Conservation (phyloP, 306 rosid species). For the Quercus suber region DNA sequence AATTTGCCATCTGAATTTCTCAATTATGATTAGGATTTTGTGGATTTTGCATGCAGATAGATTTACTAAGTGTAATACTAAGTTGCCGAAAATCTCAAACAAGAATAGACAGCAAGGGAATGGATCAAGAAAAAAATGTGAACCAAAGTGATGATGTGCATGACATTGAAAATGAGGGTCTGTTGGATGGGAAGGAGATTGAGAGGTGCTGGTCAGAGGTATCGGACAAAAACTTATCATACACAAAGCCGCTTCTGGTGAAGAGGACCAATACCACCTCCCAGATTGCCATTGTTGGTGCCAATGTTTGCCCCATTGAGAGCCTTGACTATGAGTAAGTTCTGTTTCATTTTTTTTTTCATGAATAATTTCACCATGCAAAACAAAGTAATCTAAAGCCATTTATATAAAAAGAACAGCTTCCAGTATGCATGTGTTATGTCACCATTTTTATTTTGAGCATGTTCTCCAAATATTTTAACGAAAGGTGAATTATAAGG, state of each 20-base stretch:
- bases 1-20: neutral
- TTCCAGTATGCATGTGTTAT: neutral
- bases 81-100: slow-evolving; percentile 1
- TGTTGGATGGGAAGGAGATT: slow-evolving; percentile 30
- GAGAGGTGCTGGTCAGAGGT: slow-evolving; percentile 32
- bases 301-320: slow-evolving; percentile 81
- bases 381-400: neutral
- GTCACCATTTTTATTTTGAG: neutral
- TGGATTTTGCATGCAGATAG: neutral
- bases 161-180: slow-evolving; percentile 47
- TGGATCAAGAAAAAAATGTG: slow-evolving; percentile 28
- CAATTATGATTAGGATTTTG: neutral
- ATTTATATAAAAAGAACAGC: no score
- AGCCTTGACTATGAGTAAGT: slow-evolving; percentile 92
- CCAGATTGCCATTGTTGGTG: slow-evolving; percentile 86
- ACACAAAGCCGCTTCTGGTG: slow-evolving; percentile 38
- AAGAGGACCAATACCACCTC: slow-evolving; percentile 75
- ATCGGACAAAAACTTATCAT: slow-evolving; percentile 31
- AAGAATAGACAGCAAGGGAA: slow-evolving; percentile 16
- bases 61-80: neutral
- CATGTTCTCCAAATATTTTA: neutral
- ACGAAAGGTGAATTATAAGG: neutral
- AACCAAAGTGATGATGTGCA: slow-evolving; percentile 15
- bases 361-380: neutral
- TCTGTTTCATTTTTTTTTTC: neutral